phyloP scores from a whole-genome alignment of 2,329 filamentous ascomycete species.

The Purpureocillium takamizusanense region DNA sequence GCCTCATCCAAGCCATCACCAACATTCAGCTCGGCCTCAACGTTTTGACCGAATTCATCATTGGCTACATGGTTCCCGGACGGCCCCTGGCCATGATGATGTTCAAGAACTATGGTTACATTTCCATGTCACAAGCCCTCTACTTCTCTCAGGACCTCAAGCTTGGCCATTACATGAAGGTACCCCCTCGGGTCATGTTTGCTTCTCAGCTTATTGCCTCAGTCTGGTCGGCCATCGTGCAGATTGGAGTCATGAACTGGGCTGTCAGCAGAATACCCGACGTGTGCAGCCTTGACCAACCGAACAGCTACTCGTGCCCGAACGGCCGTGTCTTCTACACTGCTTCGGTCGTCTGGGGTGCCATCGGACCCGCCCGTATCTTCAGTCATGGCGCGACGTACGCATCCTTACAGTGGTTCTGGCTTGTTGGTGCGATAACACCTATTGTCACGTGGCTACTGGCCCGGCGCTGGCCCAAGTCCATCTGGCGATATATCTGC shows the following conservation, averaged over 20 bases:
- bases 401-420: conserved; percentile 58
- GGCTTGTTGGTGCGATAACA: conserved; percentile 54
- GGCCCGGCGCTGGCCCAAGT: conserved; percentile 52
- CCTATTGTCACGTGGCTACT: conserved; percentile 56
- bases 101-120: conserved; percentile 67
- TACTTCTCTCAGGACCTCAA: conserved; percentile 60
- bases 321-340: conserved; percentile 54
- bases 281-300: conserved; percentile 46
- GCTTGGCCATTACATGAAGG: conserved; percentile 61
- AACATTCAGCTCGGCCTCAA: conserved; percentile 59
- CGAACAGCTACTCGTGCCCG: conserved; percentile 48
- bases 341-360: conserved; percentile 63
- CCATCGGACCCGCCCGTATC: conserved; percentile 62
- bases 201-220: conserved; percentile 50
- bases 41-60: conserved; percentile 63
- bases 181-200: conserved; percentile 54
- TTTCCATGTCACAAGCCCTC: conserved; percentile 57
- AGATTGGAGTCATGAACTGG: conserved; percentile 59
- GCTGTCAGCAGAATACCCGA: conserved; percentile 51
- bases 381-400: conserved; percentile 58
- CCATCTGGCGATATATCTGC: conserved; percentile 55
- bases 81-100: conserved; percentile 67
- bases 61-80: conserved; percentile 65
- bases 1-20: conserved; percentile 52
- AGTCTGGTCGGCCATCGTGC: conserved; percentile 51